A percentile compares a stretch with the other conserved stretches of the same genome.
phyloP scores from a whole-genome alignment of 1,284 basidiomycete species.

The Heterobasidion irregulare region DNA sequence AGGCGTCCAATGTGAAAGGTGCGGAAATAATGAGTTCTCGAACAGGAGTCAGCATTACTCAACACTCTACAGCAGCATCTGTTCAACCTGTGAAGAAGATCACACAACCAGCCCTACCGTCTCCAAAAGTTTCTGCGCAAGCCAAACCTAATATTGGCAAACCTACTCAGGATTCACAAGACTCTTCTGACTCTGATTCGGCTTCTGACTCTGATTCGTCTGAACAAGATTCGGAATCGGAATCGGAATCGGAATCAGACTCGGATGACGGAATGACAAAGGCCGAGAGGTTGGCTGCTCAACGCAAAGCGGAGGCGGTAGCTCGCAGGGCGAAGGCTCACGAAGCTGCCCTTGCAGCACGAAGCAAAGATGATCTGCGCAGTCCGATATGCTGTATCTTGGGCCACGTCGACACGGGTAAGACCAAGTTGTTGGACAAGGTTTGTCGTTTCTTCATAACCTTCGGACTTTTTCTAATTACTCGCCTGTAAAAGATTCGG shows the following conservation, averaged over 20 bases:
- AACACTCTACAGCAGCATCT: conserved; percentile 16
- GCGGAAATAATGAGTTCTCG: neutral
- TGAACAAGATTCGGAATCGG: conserved; percentile 25
- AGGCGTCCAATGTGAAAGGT: conserved; percentile 20
- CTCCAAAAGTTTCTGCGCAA: conserved; percentile 13
- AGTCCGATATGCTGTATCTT: conserved; percentile 99
- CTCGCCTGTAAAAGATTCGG: conserved; percentile 63
- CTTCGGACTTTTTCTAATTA: neutral
- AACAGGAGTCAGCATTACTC: neutral
- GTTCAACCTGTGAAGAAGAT: neutral
- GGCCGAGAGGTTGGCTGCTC: conserved; percentile 60
- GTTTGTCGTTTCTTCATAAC: conserved; percentile 27
- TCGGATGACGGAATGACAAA: conserved; percentile 48
- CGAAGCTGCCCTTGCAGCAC: conserved; percentile 81
- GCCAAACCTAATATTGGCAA: conserved; percentile 7
- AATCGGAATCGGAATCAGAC: conserved; percentile 36
- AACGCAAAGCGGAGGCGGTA: conserved; percentile 80
- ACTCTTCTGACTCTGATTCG: conserved; percentile 15
- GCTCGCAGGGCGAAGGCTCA: conserved; percentile 76
- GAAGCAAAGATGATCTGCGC: conserved; percentile 86
- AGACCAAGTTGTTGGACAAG: conserved; percentile 98
- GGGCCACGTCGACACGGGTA: conserved; percentile 99
- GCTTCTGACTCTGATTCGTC: neutral
- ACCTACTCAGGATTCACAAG: conserved; percentile 7
- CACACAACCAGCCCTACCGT: conserved; percentile 15